phyloP scores from a whole-genome alignment of 257 asterid genomes.

The Galeopsis tetrahit region DNA sequence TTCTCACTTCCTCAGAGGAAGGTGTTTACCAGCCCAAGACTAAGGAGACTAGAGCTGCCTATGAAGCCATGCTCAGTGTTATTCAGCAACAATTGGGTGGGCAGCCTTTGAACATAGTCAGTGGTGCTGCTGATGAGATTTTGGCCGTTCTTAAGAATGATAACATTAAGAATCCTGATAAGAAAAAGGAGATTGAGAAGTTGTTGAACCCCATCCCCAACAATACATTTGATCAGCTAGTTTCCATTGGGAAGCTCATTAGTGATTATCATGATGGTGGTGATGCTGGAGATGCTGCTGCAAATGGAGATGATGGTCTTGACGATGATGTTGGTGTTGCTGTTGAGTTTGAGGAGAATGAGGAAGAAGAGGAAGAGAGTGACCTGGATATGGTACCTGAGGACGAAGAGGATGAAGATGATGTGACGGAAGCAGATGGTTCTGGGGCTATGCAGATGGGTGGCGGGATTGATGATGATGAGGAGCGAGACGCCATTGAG shows the following conservation, averaged over 20 bases:
- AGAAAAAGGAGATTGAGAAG: conserved; percentile 66
- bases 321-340: conserved; percentile 71
- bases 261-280: conserved; percentile 53
- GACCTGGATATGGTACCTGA: conserved; percentile 65
- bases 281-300: conserved; percentile 47
- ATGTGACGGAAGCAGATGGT: conserved; percentile 39
- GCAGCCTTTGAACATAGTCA: conserved; percentile 61
- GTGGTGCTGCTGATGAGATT: conserved; percentile 73
- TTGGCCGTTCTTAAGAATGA: conserved; percentile 64
- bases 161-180: conserved; percentile 53
- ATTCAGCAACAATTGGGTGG: conserved; percentile 68
- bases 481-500: conserved; percentile 54
- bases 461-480: conserved; percentile 64
- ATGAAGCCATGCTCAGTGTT: conserved; percentile 65
- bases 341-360: conserved; percentile 67
- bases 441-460: conserved; percentile 71
- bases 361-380: conserved; percentile 64
- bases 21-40: conserved; percentile 76
- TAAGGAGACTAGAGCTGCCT: conserved; percentile 65
- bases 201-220: conserved; percentile 54
- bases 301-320: conserved; percentile 51
- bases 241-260: conserved; percentile 51
- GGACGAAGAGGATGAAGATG: conserved; percentile 65
- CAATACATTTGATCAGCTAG: conserved; percentile 52
- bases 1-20: conserved; percentile 58